Evolutionary conservation across 1,139 yeast genomes (phyloP), one percentile per base, ranked within the genome.

Genomic region (Candida tetrigidarum): DNA sequence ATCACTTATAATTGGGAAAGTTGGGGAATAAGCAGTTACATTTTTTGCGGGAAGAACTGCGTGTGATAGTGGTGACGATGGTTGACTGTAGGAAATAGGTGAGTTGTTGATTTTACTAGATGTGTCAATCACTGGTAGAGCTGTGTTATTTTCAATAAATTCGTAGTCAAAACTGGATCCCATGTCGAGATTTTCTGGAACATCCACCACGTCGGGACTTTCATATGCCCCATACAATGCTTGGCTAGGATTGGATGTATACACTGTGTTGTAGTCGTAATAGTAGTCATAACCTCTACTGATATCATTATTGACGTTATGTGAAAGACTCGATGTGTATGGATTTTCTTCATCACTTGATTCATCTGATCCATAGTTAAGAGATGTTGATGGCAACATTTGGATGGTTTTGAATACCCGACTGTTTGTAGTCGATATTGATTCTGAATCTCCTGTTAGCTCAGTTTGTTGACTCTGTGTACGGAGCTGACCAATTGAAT

Each of bases 221-320:
- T 58, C 57, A 18, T 54, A 49, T 37, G 57, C 54, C 1, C 74
- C 74, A 51, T 66, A 71, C 10, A 71, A 63, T 4, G 75, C 68
- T 48, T 80, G 78, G 49, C 78, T 69, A 16, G 80, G 79, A 53
- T 81, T 82, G 30, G 73, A 78, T 3, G 83, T 78, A 59, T 86
- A 89, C 16, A 90, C 97, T 1, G 93, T 79, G 60, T 88, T 89
- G 64, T 90, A 90, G 66, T 91, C 96, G 62, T 91, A 91, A 61
- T 84, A 84, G 68, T 88, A 86, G 61, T 86, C 91, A 59, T 84
- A 84, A 40, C 96, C 93, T 65, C 95, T 77, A 49, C 71, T 68
- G 34, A 67, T 64, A 50, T 81, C 77, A 48, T 88, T 82, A 56
- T 82, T 80, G 29, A 86, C 84, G 62, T 86, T 86, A 64, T 87